A percentile compares a stretch with the other conserved stretches of the same genome.
These are phyloP conservation scores for Thuja plicata DNA, from an alignment of 83 land plant genomes.

Conservation along the genomic window DNA sequence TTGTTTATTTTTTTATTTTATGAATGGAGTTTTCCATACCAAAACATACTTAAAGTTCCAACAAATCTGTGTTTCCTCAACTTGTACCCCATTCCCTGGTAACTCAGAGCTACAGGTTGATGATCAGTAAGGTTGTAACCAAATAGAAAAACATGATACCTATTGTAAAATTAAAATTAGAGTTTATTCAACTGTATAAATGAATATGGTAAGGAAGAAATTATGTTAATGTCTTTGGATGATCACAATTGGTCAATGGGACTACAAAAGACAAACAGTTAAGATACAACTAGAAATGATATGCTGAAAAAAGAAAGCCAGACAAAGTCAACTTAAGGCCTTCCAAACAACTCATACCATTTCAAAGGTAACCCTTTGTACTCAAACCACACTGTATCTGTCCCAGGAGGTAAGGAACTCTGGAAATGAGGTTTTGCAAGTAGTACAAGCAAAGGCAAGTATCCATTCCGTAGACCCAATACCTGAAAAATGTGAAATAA, in stretches of 20 bases:
- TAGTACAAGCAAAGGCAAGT: conserved; percentile 73
- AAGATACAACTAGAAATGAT: neutral
- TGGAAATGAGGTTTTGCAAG: conserved; percentile 72
- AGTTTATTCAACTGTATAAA: neutral
- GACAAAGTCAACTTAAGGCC: conserved; percentile 10
- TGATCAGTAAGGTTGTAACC: neutral
- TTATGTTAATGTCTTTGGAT: neutral
- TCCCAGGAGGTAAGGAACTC: conserved; percentile 75
- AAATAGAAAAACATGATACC: neutral
- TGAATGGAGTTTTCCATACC: neutral
- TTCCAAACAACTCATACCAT: conserved; percentile 50
- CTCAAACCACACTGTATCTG: conserved; percentile 93
- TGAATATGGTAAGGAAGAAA: neutral
- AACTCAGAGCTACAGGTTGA: neutral
- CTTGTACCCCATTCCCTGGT: neutral
- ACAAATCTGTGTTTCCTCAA: neutral
- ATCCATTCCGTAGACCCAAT: conserved; percentile 86
- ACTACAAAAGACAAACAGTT: neutral
- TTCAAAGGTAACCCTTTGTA: conserved; percentile 90
- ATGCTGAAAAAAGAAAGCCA: neutral
- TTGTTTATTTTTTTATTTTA: neutral
- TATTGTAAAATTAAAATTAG: neutral
- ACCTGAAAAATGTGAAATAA: conserved; percentile 41
- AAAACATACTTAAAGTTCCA: neutral
- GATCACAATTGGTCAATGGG: neutral